Evolutionary conservation across 1,284 basidiomycete genomes (phyloP), one percentile per base, ranked within the genome.

Genomic region (Cystobasidiaceae sp.): DNA sequence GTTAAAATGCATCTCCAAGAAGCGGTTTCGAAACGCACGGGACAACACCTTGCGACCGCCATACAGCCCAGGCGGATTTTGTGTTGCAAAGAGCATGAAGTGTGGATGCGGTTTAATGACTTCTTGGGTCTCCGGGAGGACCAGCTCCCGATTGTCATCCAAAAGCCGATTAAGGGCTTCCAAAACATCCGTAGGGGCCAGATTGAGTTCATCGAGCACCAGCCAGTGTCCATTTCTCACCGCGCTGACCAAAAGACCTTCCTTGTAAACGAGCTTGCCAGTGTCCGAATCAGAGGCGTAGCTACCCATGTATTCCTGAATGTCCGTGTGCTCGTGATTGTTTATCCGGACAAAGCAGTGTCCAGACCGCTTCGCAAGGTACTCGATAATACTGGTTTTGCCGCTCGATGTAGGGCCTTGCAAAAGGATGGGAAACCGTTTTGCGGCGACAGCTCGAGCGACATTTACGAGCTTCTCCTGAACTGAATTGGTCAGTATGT

Each of bases 291-390:
- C 93, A 1, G 94, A 93, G 15, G 94, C 86, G 74, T 99, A 99
- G 0, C 93, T 93, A 5, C 96, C 96, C 55, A 98, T 82, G 75
- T 99, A 99, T 75, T 99, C 96, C 75, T 99, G 96, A 58, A 80
- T 93, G 76, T 99, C 96, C 4, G 96, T 99, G 75, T 98, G 96
- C 73, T 99, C 96, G 79, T 99, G 96, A 74, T 99, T 98, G 80
- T 99, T 98, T 83, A 98, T 97, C 37, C 96, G 89, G 28, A 99
- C 87, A 75, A 98, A 98, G 30, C 85, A 84, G 79, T 99, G 96
- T 0, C 96, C 94, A 0, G 94, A 97, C 66, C 89, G 83, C 67
- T 85, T 85, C 1, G 96, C 94, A 23, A 99, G 84, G 77, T 96
- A 97, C 78, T 97, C 93, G 64, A 98, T 86, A 0, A 96, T 90